Evolutionary conservation across 495 filamentous ascomycete genomes (phyloP).

Genomic region (Halenospora varia): DNA sequence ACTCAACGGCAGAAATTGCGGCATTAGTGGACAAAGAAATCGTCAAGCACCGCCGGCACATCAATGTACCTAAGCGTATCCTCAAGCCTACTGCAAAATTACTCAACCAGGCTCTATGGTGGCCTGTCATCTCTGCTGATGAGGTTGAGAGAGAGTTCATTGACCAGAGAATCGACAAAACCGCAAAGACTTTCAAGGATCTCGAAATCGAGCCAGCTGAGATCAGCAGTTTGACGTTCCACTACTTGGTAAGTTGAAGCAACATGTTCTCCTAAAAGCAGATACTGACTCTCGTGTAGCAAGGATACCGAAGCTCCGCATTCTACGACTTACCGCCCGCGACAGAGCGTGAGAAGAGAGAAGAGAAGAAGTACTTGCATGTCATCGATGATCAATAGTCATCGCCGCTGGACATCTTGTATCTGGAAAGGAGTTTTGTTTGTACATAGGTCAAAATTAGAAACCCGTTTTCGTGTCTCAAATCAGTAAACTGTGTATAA

Average conservation of each 20-base stretch:
- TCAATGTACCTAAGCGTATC: conserved; percentile 83
- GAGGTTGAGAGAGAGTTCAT: conserved; percentile 91
- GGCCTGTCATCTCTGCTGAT: conserved; percentile 77
- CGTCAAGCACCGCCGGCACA: conserved; percentile 78
- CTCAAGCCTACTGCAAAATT: conserved; percentile 66
- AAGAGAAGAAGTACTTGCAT: conserved; percentile 95
- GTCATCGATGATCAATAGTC: conserved; percentile 81
- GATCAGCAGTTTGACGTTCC: conserved; percentile 75
- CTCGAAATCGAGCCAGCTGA: conserved; percentile 84
- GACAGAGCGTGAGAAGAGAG: conserved; percentile 88
- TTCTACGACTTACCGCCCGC: conserved; percentile 92
- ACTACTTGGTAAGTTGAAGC: conserved; percentile 76
- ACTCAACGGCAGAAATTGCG: conserved; percentile 82
- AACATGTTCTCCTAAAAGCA: conserved; percentile 10
- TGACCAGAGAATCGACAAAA: conserved; percentile 86
- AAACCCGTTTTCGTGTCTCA: too few relatives aligned
- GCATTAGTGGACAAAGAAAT: conserved; percentile 90
- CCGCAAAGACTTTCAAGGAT: conserved; percentile 93
- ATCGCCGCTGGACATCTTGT: conserved; percentile 4
- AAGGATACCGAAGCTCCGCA: conserved; percentile 75
- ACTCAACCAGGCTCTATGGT: conserved; percentile 82
- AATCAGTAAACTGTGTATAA: too few relatives aligned
- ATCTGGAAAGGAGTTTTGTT: conserved; percentile 6
- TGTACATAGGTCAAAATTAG: conserved; percentile 22
- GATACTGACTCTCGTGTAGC: conserved; percentile 42